Conservation (phyloP, 768 basidiomycete genomes). For the Nidularia pulvinata region DNA sequence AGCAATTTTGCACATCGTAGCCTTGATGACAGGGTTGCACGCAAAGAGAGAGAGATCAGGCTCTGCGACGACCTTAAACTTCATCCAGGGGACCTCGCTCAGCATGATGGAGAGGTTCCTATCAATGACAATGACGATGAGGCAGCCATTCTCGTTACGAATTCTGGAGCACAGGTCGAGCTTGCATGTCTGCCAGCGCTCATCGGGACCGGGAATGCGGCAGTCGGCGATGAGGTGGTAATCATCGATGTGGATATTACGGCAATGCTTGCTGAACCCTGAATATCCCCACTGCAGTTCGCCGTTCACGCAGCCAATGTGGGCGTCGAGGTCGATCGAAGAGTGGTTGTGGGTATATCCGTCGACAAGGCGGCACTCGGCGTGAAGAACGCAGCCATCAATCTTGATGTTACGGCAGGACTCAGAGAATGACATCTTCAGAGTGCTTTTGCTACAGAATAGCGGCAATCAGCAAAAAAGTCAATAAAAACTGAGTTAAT, state of each 20-base stretch:
- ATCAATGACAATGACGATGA: neutral
- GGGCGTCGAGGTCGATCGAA: neutral
- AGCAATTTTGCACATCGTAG: neutral
- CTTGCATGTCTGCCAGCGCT: neutral
- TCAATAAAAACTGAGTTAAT: neutral
- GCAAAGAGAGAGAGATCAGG: conserved; percentile 16
- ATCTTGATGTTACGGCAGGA: neutral
- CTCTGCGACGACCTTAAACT: conserved; percentile 21
- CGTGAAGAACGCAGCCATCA: neutral
- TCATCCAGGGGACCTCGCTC: conserved; percentile 22
- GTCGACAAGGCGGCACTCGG: neutral
- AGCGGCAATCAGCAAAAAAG: neutral
- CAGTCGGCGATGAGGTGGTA: neutral
- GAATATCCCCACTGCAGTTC: neutral
- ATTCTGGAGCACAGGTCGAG: neutral
- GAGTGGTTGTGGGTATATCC: neutral
- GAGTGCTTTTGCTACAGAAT: neutral
- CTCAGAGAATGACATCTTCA: neutral
- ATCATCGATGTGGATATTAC: neutral
- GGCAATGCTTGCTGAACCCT: neutral
- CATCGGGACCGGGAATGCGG: neutral
- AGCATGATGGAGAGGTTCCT: neutral
- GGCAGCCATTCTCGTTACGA: neutral
- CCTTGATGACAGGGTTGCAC: conserved; percentile 4
- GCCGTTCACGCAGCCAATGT: neutral